Evolutionary conservation across 75 land plant species (phyloP).

Genomic region (Pinus tabuliformis): DNA sequence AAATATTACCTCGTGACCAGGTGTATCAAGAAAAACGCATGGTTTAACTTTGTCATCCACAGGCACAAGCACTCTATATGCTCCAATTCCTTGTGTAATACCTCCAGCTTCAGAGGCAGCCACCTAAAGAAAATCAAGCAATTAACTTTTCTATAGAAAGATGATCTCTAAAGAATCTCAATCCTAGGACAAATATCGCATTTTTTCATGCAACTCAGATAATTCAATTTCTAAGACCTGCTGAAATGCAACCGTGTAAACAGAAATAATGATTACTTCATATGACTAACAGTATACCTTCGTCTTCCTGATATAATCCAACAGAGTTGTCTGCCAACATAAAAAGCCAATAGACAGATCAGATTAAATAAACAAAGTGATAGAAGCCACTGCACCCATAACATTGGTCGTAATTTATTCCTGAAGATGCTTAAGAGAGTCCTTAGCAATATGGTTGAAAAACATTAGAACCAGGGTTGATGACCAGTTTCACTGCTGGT

Average conservation of each 20-base stretch:
- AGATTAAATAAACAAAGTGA: neutral
- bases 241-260: neutral
- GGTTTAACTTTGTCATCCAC: conserved; percentile 70
- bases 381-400: too few species aligned
- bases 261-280: conserved; percentile 6
- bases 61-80: conserved; percentile 80
- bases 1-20: conserved; percentile 90
- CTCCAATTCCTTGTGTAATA: conserved; percentile 99
- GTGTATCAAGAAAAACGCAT: conserved; percentile 99
- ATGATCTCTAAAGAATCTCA: neutral
- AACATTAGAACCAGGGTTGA: neutral
- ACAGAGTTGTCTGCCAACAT: conserved; percentile 84
- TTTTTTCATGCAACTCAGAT: too few species aligned
- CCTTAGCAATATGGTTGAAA: neutral
- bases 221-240: conserved; percentile 2
- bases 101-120: conserved; percentile 98
- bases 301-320: conserved; percentile 89
- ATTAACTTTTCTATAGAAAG: conserved; percentile 5
- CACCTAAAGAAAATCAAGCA: conserved; percentile 45
- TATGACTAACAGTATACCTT: conserved; percentile 51
- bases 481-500: neutral
- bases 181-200: neutral
- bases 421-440: neutral
- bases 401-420: too few species aligned
- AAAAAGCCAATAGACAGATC: neutral